Evolutionary conservation across 1,284 basidiomycete genomes (phyloP).

Genomic region (Nidula niveotomentosa): DNA sequence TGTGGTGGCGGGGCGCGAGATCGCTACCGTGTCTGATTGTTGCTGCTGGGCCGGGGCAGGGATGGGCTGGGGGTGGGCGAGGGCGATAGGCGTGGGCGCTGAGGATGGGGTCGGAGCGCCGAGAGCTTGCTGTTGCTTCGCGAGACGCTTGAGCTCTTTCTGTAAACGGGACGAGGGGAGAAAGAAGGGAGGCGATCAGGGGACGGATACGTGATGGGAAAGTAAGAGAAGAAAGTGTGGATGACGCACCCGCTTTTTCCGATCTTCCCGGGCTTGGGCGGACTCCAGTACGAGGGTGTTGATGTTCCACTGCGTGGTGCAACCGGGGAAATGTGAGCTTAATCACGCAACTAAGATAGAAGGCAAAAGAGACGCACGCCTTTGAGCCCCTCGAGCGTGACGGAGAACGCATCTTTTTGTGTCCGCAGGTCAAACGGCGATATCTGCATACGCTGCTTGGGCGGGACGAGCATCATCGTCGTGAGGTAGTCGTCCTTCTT

Average conservation of each 20-base stretch:
- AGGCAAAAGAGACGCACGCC: conserved; percentile 53
- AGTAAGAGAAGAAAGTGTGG: conserved; percentile 2
- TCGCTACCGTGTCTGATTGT: conserved; percentile 8
- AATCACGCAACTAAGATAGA: conserved; percentile 7
- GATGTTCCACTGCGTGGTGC: conserved; percentile 64
- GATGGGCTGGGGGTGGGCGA: conserved; percentile 28
- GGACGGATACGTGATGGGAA: conserved; percentile 8
- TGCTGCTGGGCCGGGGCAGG: conserved; percentile 26
- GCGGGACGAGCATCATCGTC: conserved; percentile 63
- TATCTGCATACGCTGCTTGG: conserved; percentile 69
- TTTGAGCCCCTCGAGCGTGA: conserved; percentile 73
- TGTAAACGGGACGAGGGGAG: conserved; percentile 23
- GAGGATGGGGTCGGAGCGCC: conserved; percentile 4
- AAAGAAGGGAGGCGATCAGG: conserved; percentile 5
- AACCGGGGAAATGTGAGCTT: conserved; percentile 2
- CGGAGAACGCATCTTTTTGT: conserved; percentile 69
- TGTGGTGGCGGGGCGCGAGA: conserved; percentile 14
- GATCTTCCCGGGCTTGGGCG: conserved; percentile 74
- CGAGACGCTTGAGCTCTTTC: conserved; percentile 74
- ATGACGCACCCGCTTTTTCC: conserved; percentile 68
- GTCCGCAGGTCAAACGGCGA: conserved; percentile 64
- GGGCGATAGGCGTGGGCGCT: conserved; percentile 6
- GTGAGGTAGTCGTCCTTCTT: conserved; percentile 77
- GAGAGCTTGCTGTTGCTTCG: conserved; percentile 39
- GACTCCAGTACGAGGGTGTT: conserved; percentile 63